These are phyloP conservation scores for Nothophoma quercina DNA, from an alignment of 2,329 filamentous ascomycete species.

Conservation along the genomic window DNA sequence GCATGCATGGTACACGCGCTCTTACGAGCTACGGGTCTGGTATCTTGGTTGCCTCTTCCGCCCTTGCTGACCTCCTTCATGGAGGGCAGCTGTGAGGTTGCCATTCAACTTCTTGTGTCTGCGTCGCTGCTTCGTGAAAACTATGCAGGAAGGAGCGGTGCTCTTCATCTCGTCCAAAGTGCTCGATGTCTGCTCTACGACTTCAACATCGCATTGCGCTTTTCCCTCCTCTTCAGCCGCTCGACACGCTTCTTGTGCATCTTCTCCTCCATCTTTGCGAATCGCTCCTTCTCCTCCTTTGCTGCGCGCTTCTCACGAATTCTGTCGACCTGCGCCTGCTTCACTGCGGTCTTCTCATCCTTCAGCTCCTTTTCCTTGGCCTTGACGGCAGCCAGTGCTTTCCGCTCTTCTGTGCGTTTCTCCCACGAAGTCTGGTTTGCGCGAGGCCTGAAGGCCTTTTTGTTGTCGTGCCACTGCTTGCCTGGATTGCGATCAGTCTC, in stretches of 20 bases:
- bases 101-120: background rate
- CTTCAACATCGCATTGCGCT: conserved; percentile 82
- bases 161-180: background rate
- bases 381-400: conserved; percentile 78
- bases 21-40: background rate
- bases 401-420: conserved; percentile 75
- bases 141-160: background rate
- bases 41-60: background rate
- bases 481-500: conserved; percentile 61
- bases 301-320: conserved; percentile 86
- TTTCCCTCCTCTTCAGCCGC: conserved; percentile 91
- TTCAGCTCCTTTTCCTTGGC: conserved; percentile 93
- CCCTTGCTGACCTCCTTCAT: background rate
- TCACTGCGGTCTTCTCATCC: conserved; percentile 81
- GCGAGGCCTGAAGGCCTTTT: conserved; percentile 84
- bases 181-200: conserved; percentile 47
- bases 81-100: background rate
- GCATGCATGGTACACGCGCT: conserved; percentile 2
- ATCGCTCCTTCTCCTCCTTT: conserved; percentile 92
- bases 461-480: conserved; percentile 90
- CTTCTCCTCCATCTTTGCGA: conserved; percentile 93
- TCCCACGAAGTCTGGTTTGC: conserved; percentile 81
- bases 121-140: background rate
- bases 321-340: conserved; percentile 74
- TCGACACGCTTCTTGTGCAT: conserved; percentile 98